A percentile compares a stretch with the other conserved stretches of the same genome.
Evolutionary conservation across 1,284 basidiomycete species (phyloP).

Genomic region (Sanghuangporus sanghuang): DNA sequence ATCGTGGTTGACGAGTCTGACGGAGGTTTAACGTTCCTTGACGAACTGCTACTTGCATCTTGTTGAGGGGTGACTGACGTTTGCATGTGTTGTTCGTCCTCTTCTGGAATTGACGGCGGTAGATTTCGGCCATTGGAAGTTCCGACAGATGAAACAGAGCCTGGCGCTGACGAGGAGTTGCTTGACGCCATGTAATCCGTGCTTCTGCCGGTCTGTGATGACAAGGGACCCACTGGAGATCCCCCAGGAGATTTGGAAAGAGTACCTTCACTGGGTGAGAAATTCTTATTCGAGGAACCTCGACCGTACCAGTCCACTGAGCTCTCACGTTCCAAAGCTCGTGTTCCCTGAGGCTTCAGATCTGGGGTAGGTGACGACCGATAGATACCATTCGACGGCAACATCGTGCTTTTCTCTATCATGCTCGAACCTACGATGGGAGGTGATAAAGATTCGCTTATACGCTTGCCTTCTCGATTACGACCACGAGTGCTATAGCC

Average conservation of each 20-base stretch:
- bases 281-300: neutral
- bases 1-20: no score
- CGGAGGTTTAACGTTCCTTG: no score
- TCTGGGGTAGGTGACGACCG: neutral
- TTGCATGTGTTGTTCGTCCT: conserved; percentile 4
- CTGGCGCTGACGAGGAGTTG: neutral
- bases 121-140: conserved; percentile 3
- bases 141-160: neutral
- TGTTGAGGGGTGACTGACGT: neutral
- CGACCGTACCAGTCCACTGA: neutral
- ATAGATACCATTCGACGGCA: neutral
- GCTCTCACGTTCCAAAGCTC: neutral
- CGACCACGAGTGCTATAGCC: neutral
- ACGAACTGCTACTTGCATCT: no score
- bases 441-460: conserved; percentile 13
- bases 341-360: neutral
- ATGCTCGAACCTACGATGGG: conserved; percentile 2
- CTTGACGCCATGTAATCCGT: neutral
- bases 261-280: neutral
- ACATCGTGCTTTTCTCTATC: neutral
- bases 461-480: conserved; percentile 11
- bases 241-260: neutral
- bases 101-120: conserved; percentile 9
- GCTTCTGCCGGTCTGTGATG: neutral
- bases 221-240: neutral